Evolutionary conservation across 257 asterid species (phyloP).

Genomic region (Solanum phureja): DNA sequence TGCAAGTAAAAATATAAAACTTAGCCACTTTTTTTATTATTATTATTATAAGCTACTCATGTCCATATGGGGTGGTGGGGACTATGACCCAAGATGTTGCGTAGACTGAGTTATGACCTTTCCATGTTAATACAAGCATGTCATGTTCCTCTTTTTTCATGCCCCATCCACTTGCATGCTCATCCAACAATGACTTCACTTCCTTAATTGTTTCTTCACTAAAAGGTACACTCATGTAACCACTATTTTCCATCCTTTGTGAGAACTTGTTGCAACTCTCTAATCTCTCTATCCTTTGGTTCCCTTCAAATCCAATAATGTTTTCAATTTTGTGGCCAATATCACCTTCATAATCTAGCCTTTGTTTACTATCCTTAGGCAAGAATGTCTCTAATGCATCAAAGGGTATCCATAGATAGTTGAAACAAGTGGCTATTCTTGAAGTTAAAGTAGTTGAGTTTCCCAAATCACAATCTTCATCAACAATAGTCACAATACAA

Average conservation of each 20-base stretch:
- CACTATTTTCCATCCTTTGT: constrained; percentile 42
- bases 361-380: constrained; percentile 49
- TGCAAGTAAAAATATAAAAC: not conserved
- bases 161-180: constrained; percentile 88
- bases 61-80: constrained; percentile 25
- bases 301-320: constrained; percentile 50
- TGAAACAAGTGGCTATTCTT: constrained; percentile 50
- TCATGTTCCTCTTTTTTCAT: constrained; percentile 67
- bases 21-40: not conserved
- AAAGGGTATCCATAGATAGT: constrained; percentile 76
- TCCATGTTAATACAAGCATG: constrained; percentile 68
- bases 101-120: constrained; percentile 61
- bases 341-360: constrained; percentile 57
- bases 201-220: constrained; percentile 52
- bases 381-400: constrained; percentile 72
- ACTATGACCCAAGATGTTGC: constrained; percentile 49
- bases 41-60: not conserved
- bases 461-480: constrained; percentile 59
- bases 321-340: constrained; percentile 68
- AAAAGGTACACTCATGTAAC: constrained; percentile 35
- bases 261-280: constrained; percentile 33
- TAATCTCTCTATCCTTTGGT: constrained; percentile 43
- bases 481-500: constrained; percentile 35
- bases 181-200: constrained; percentile 48
- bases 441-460: constrained; percentile 18